Evolutionary conservation across 73 alveolate genomes (phyloP).

Genomic region (Urostyla sp.): DNA sequence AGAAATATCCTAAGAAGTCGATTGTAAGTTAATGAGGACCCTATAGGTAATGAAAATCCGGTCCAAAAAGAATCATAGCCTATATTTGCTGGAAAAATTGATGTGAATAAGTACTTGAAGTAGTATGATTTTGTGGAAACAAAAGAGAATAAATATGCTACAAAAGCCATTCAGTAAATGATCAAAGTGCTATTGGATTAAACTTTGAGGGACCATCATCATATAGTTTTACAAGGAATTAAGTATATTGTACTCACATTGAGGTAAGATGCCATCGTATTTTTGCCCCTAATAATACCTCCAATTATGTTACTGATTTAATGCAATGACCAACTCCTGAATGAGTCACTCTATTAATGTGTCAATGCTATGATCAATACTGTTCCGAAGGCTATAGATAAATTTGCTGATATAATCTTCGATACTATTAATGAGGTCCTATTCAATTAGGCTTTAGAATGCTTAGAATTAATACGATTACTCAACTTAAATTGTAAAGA

Average conservation of each 20-base stretch:
- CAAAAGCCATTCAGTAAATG: slow-evolving; percentile 43
- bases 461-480: slow-evolving; percentile 25
- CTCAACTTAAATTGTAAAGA: slow-evolving; percentile 50
- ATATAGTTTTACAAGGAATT: slow-evolving; percentile 55
- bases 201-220: slow-evolving; percentile 67
- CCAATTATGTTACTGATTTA: slow-evolving; percentile 54
- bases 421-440: slow-evolving; percentile 50
- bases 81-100: too few relatives aligned
- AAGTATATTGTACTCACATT: slow-evolving; percentile 47
- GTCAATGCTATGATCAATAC: slow-evolving; percentile 54
- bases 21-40: not conserved
- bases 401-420: slow-evolving; percentile 37
- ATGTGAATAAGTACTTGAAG: slow-evolving; percentile 48
- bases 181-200: slow-evolving; percentile 48
- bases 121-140: slow-evolving; percentile 44
- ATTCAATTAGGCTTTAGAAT: slow-evolving; percentile 23
- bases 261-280: slow-evolving; percentile 37
- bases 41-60: not conserved
- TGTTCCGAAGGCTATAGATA: slow-evolving; percentile 38
- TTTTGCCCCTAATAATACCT: slow-evolving; percentile 59
- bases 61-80: not conserved
- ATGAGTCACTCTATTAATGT: slow-evolving; percentile 47
- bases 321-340: slow-evolving; percentile 31
- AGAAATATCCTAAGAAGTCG: slow-evolving; percentile 38
- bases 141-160: slow-evolving; percentile 52